Evolutionary conservation across 495 filamentous ascomycete species (phyloP), one percentile per base, ranked within the genome.

Genomic region (Pyrenopolyporus hunteri): DNA sequence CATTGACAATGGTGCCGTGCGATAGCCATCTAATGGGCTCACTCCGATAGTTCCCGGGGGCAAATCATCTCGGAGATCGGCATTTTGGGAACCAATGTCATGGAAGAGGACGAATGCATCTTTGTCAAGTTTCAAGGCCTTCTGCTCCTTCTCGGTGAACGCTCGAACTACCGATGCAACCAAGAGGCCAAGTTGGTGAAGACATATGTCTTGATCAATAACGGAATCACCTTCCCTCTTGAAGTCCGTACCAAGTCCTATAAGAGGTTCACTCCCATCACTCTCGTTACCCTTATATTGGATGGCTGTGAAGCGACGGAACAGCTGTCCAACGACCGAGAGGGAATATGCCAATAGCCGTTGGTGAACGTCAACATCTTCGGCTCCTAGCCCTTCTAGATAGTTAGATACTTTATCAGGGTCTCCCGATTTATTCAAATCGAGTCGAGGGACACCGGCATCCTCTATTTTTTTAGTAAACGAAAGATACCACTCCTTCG

Each of bases 51-150:
- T 4, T 17, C 31, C 22, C 2, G 16, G 14, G 6, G 26, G 23
- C 20, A 42, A 16, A 16, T 58, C 25, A n/a, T n/a, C 25, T 22
- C 35, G 16, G 26, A 11, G 28, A n/a, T 47, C 33, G 19, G 3
- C 20, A 13, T 50, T 17, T 2, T 31, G 4, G 6, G 14, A 16
- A 50, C 28, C 26, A 6, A 37, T 35, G 4, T 10, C 29, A 10
- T 53, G 59, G 36, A 78, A 79, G 13, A 74, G 64, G 22, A 45
- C 44, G 16, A 78, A 77, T 4, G 72, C 75, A 35, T 73, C 54
- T 25, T n/a, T 33, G 11, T 63, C 55, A 14, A 73, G 26, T 6
- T 52, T 47, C 8, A 73, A 48, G 7, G 53, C 57, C n/a, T 32
- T 62, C 56, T 73, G 70, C 7, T 69, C 68, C 3, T 63, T 35